phyloP scores from a whole-genome alignment of 2,329 filamentous ascomycete species.

The Aspergillus sp. region DNA sequence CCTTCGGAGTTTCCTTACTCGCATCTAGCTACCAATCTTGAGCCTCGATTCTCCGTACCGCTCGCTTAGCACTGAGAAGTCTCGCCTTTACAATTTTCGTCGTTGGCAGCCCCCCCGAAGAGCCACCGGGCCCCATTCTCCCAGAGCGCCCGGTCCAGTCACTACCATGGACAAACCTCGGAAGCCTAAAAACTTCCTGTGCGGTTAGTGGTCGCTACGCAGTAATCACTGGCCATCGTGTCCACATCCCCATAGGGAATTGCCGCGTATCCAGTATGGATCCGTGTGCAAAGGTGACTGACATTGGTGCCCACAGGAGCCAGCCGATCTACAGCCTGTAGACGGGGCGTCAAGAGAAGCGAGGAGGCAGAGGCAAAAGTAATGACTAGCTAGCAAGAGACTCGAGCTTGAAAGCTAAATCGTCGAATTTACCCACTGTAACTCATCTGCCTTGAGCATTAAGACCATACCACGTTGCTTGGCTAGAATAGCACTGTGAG shows the following conservation, averaged over 20 bases:
- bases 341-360: not conserved
- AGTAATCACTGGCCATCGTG: not conserved
- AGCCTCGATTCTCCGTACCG: not conserved
- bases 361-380: not conserved
- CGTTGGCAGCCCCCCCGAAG: not conserved
- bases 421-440: not conserved
- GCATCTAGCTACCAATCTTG: not conserved
- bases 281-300: not conserved
- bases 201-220: not conserved
- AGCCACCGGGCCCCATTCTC: not conserved
- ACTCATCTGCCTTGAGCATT: not conserved
- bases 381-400: not conserved
- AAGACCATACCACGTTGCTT: not conserved
- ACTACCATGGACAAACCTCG: conserved; percentile 1
- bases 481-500: not conserved
- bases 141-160: conserved; percentile 3
- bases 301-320: not conserved
- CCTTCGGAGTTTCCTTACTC: not conserved
- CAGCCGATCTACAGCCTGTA: not conserved
- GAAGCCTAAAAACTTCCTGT: not conserved
- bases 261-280: conserved; percentile 2
- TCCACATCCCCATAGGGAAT: conserved; percentile 3
- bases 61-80: not conserved
- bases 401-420: too few relatives aligned
- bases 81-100: not conserved